Evolutionary conservation across 73 alveolate genomes (phyloP).

Genomic region (Effrenium voratum): DNA sequence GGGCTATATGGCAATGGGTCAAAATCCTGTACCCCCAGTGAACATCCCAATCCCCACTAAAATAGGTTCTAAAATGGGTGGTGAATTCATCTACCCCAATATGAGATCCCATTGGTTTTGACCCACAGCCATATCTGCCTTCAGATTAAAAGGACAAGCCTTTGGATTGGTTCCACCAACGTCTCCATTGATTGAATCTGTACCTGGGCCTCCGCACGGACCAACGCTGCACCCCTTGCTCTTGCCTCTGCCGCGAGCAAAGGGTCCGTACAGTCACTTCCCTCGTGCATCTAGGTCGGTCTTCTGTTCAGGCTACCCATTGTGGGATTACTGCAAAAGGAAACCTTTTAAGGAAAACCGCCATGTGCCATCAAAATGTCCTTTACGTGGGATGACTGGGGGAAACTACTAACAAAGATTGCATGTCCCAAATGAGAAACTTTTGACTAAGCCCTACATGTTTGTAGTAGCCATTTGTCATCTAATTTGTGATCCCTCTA

Average conservation of each 20-base stretch:
- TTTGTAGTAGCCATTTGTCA: too few relatives aligned
- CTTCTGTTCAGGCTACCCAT: too few relatives aligned
- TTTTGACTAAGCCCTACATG: not conserved
- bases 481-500: too few relatives aligned
- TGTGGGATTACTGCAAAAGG: too few relatives aligned
- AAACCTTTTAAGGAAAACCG: not conserved
- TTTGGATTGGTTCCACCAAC: not conserved
- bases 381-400: not conserved
- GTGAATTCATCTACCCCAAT: not conserved
- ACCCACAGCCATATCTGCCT: not conserved
- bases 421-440: not conserved
- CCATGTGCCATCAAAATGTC: not conserved
- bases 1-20: too few relatives aligned
- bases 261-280: not conserved
- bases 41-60: not conserved
- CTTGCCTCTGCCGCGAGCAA: not conserved
- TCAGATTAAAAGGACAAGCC: not conserved
- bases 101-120: too few relatives aligned
- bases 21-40: not conserved
- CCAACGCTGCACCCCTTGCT: slow-evolving; percentile 19
- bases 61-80: not conserved
- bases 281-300: not conserved
- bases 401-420: not conserved
- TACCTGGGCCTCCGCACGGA: not conserved
- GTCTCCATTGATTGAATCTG: not conserved